phyloP scores from a whole-genome alignment of 345 rosid species.

The Eutrema yunnanense region DNA sequence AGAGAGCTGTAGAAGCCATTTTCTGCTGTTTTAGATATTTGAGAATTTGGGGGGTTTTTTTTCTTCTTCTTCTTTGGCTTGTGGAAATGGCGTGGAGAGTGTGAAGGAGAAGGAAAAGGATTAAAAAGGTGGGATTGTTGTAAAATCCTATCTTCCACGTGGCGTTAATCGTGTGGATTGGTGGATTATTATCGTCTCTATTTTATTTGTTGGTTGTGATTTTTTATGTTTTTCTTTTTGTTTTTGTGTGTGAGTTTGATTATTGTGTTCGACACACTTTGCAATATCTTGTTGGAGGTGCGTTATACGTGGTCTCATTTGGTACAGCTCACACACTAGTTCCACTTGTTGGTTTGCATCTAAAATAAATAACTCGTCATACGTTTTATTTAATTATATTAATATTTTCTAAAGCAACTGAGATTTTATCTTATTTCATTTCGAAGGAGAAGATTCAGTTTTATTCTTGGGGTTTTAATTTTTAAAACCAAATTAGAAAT shows the following conservation, averaged over 20 bases:
- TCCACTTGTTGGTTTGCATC: too few species aligned
- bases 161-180: conserved; percentile 39
- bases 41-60: background rate
- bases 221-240: background rate
- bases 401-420: too few species aligned
- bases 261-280: conserved; percentile 21
- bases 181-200: conserved; percentile 34
- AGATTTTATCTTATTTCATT: too few species aligned
- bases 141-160: conserved; percentile 51
- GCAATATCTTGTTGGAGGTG: conserved; percentile 15
- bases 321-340: background rate
- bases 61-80: background rate
- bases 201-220: background rate
- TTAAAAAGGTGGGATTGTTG: conserved; percentile 17
- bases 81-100: conserved; percentile 27
- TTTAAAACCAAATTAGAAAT: too few species aligned
- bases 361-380: too few species aligned
- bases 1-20: conserved; percentile 59
- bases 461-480: background rate
- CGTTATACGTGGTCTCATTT: conserved; percentile 16
- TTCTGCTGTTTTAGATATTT: background rate
- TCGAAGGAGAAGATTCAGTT: too few species aligned
- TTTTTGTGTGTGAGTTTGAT: background rate
- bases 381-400: too few species aligned
- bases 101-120: background rate